Base-by-base conservation (phyloP, 2,329 filamentous ascomycete genomes). In the Cercospora zeae-maydis region DNA sequence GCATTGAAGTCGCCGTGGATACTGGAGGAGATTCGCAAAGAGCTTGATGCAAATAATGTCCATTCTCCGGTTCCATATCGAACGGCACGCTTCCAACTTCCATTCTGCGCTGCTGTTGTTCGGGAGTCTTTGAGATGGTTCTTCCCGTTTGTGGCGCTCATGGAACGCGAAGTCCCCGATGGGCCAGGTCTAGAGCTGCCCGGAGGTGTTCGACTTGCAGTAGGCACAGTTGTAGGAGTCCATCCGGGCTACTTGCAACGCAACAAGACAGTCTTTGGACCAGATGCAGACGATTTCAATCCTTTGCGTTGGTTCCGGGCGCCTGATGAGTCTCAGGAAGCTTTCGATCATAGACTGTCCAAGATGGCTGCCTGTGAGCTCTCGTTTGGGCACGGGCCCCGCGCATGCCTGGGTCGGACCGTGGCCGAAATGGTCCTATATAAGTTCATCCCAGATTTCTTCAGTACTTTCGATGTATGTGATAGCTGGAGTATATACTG, bases 41-140 rank as follows among this genome's bases (percentile, higher is more conserved):
- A 78, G 65, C 24, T 27, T 27, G 24, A 27, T 27, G 24, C 24
- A 27, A 27, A 27, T 27, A 27, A 27, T 27, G 24, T 27, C 24
- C 24, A 27, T 27, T 27, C 24, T 27, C 24, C 24, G 24, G 24
- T 27, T 27, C 24, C 24, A 70, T 78, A 53, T 70, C 76, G 30
- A 57, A 78, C 59, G 79, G 81, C 63, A 72, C 77, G 0, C 68
- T 80, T 4, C 74, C 79, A 74, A 78, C 63, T 75, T 77, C 80
- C 64, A 27, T 27, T 27, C 24, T 27, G 24, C 24, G 24, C 24
- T 27, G 24, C 24, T 27, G 24, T 27, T 27, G 24, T 27, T 27
- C 24, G 24, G 24, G 24, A 27, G 24, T 27, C 24, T 27, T 27
- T 27, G 24, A 27, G 24, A 27, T 27, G 24, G 24, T 27, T 27